These are phyloP conservation scores for Fragaria nilgerrensis DNA, from an alignment of 306 rosid genomes.

Conservation along the genomic window DNA sequence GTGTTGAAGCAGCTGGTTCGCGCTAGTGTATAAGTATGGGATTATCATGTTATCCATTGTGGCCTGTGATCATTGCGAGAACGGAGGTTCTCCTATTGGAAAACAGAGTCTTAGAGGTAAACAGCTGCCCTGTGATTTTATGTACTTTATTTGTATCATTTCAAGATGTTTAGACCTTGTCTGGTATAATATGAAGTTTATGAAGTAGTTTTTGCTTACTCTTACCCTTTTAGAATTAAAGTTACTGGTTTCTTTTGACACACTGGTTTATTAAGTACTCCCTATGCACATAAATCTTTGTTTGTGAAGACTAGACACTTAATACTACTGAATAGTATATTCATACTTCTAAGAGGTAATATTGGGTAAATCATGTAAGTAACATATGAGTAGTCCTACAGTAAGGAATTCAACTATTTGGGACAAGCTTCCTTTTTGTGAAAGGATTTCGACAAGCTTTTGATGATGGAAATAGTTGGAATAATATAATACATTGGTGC, in stretches of 20 bases:
- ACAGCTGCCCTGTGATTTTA: constrained; percentile 19
- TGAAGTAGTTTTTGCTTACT: background rate
- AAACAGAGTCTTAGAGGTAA: constrained; percentile 16
- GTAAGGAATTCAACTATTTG: background rate
- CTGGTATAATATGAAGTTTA: background rate
- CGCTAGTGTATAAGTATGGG: background rate
- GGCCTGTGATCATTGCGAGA: constrained; percentile 9
- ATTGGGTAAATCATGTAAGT: background rate
- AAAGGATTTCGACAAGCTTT: background rate
- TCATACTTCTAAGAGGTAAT: background rate
- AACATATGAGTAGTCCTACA: background rate
- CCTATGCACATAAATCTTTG: background rate
- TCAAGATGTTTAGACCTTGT: constrained; percentile 18
- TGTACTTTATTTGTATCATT: constrained; percentile 29
- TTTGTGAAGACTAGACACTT: background rate
- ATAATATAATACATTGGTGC: background rate
- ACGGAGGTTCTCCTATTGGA: constrained; percentile 36
- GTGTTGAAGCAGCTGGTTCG: constrained; percentile 20
- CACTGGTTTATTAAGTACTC: background rate
- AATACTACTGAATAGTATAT: background rate
- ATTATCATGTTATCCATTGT: background rate
- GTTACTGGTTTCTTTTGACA: background rate
- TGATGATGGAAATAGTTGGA: background rate
- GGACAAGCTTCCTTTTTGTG: too few species aligned
- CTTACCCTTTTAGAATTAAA: background rate